Conservation (phyloP, 1,139 yeast genomes). For the Candida albicans region DNA sequence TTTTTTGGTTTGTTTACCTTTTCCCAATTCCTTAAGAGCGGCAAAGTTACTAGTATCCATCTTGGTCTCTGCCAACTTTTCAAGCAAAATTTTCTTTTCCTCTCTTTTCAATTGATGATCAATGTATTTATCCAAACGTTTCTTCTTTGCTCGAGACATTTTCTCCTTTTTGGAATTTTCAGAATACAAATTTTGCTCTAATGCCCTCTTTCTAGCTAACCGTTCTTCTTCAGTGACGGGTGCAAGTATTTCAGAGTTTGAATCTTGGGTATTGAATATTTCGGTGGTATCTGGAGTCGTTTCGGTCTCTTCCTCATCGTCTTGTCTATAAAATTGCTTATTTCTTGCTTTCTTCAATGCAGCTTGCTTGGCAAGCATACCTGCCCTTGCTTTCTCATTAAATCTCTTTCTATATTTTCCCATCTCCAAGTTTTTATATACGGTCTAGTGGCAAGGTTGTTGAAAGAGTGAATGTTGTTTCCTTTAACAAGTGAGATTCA, state of each 20-base stretch:
- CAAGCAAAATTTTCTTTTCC: conserved; percentile 76
- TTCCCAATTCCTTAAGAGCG: conserved; percentile 76
- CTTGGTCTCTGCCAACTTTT: conserved; percentile 68
- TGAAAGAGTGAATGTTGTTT: conserved; percentile 1
- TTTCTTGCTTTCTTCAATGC: conserved; percentile 68
- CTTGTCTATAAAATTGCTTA: conserved; percentile 57
- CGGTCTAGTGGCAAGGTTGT: not conserved
- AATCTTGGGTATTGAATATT: conserved; percentile 28
- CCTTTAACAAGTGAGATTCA: too few relatives aligned
- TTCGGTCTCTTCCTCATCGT: conserved; percentile 23
- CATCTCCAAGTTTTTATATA: conserved; percentile 38
- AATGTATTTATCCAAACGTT: conserved; percentile 72
- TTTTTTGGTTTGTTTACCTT: conserved; percentile 68
- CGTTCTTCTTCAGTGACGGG: conserved; percentile 58
- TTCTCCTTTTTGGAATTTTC: conserved; percentile 64
- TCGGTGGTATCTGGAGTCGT: conserved; percentile 6
- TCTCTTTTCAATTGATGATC: conserved; percentile 90
- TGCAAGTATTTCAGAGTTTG: conserved; percentile 61
- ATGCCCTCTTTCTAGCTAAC: conserved; percentile 60
- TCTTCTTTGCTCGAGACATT: conserved; percentile 70
- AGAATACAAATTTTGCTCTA: conserved; percentile 56
- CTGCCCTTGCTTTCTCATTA: conserved; percentile 84
- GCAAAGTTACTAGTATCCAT: conserved; percentile 70
- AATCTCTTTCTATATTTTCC: conserved; percentile 79
- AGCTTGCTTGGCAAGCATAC: conserved; percentile 80